A percentile compares a stretch with the other conserved stretches of the same genome.
Conservation (phyloP, 176 grass and related monocot genomes). For the Oryza punctata region DNA sequence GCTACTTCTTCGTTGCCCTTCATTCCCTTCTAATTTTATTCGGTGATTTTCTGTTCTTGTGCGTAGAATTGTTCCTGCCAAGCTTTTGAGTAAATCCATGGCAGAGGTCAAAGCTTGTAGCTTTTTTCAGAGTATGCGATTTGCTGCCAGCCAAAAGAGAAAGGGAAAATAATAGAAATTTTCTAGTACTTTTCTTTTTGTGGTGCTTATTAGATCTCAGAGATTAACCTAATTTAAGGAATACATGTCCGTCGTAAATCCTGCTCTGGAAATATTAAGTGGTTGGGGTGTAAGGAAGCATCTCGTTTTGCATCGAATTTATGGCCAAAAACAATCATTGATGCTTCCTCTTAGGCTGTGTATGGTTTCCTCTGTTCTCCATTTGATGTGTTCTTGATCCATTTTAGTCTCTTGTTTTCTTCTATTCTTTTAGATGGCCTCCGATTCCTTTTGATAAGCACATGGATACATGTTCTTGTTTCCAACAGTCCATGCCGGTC, state of each 20-base stretch:
- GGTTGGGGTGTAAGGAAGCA: background rate
- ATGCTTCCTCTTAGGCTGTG: background rate
- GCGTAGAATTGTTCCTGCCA: background rate
- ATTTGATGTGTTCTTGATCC: constrained; percentile 21
- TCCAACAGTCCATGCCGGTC: constrained; percentile 40
- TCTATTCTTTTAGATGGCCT: background rate
- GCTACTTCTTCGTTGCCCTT: background rate
- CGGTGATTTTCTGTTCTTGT: background rate
- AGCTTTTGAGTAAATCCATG: background rate
- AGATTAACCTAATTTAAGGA: background rate
- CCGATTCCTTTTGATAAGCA: constrained; percentile 41
- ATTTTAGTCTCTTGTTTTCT: constrained; percentile 5
- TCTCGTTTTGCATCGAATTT: background rate
- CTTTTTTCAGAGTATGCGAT: constrained; percentile 4
- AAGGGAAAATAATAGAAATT: background rate
- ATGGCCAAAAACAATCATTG: background rate
- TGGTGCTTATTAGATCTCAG: constrained; percentile 27
- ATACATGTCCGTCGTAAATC: background rate
- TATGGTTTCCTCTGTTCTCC: background rate
- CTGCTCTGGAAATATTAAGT: constrained; percentile 12
- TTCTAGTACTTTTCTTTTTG: background rate
- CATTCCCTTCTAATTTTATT: background rate
- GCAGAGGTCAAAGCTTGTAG: background rate
- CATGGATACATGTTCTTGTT: constrained; percentile 49
- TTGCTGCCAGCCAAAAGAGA: background rate